Evolutionary conservation across 768 basidiomycete species (phyloP).

Genomic region (Psilocybe subaeruginosa): DNA sequence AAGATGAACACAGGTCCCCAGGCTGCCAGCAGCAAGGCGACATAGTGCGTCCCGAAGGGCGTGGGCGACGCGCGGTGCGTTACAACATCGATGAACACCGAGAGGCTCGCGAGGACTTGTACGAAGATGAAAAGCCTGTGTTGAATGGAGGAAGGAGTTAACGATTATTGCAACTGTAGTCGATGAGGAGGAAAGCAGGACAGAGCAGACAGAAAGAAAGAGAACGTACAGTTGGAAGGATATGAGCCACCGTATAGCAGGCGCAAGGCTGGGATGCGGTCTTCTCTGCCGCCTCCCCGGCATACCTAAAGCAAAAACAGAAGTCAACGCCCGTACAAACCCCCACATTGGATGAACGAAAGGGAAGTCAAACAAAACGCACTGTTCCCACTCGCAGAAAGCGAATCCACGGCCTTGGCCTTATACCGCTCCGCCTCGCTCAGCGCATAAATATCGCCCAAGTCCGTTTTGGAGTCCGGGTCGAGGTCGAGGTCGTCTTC

Average conservation of each 20-base stretch:
- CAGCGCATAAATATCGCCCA: constrained; percentile 14
- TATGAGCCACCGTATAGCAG: constrained; percentile 54
- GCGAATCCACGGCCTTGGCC: neutral
- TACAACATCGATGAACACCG: constrained; percentile 54
- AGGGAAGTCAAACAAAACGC: too few relatives aligned
- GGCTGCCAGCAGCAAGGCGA: constrained; percentile 58
- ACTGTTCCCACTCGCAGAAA: neutral
- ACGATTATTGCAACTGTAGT: too few relatives aligned
- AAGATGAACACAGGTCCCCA: constrained; percentile 65
- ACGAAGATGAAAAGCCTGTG: constrained; percentile 44
- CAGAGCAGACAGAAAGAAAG: too few relatives aligned
- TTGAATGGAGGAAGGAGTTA: neutral
- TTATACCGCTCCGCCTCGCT: neutral
- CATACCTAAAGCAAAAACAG: constrained; percentile 3
- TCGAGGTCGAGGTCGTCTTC: constrained; percentile 10
- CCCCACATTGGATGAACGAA: too few relatives aligned
- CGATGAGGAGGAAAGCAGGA: too few relatives aligned
- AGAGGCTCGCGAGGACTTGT: constrained; percentile 52
- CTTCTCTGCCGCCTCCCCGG: constrained; percentile 24
- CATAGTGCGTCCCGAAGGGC: constrained; percentile 67
- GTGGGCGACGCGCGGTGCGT: constrained; percentile 39
- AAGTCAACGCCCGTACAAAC: too few relatives aligned
- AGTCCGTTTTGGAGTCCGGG: constrained; percentile 9
- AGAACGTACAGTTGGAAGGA: constrained; percentile 55
- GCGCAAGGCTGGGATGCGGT: constrained; percentile 36